phyloP scores from a whole-genome alignment of 805 yeast genomes.

The Wickerhamomyces hampshirensis region DNA sequence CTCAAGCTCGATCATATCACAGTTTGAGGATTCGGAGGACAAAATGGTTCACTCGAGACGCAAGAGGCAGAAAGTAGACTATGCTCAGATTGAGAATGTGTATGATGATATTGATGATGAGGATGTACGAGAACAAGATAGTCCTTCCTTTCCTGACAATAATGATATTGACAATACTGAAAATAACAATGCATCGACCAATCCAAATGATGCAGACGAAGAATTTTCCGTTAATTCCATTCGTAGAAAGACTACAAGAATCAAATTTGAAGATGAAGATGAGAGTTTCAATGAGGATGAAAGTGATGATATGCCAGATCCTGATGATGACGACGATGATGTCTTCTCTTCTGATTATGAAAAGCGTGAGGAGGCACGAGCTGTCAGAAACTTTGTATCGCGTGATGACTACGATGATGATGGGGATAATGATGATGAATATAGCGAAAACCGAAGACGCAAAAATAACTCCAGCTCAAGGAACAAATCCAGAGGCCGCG shows the following conservation, averaged over 20 bases:
- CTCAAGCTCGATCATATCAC: conserved; percentile 8
- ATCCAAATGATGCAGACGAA: conserved; percentile 10
- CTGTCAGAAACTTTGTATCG: conserved; percentile 22
- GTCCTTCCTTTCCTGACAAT: too few species aligned
- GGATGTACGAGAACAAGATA: conserved; percentile 6
- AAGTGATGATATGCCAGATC: conserved; percentile 29
- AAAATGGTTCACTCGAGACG: conserved; percentile 26
- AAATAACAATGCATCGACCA: conserved; percentile 12
- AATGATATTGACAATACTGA: conserved; percentile 2
- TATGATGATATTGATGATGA: conserved; percentile 26
- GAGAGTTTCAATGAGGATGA: conserved; percentile 36
- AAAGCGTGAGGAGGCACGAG: conserved; percentile 10
- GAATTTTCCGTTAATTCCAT: conserved; percentile 2
- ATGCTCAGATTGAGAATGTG: conserved; percentile 31
- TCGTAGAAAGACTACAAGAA: conserved; percentile 12
- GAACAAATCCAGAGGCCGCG: conserved; percentile 8
- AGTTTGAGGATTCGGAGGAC: conserved; percentile 1
- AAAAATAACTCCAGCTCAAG: conserved; percentile 13
- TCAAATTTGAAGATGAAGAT: conserved; percentile 25
- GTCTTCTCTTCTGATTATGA: conserved; percentile 11
- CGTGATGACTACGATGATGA: conserved; percentile 26
- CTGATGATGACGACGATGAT: conserved; percentile 12
- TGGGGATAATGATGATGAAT: conserved; percentile 19
- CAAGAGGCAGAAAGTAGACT: conserved; percentile 28
- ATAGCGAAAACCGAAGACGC: conserved; percentile 3